These are phyloP conservation scores for Geranomyces michiganensis DNA, from an alignment of 192 early-diverging fungal genomes.

Conservation along the genomic window DNA sequence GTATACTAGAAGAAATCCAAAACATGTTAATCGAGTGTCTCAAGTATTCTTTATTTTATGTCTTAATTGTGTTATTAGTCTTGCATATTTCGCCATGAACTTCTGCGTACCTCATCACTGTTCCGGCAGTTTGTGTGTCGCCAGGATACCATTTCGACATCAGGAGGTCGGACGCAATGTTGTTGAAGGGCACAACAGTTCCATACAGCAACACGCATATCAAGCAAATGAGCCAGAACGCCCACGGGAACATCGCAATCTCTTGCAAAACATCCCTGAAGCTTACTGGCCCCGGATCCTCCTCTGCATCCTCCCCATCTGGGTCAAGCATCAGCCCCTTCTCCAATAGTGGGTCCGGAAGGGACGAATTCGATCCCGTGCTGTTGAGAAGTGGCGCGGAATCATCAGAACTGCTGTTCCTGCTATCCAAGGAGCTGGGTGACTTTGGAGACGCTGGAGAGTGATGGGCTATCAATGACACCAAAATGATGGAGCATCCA, in stretches of 20 bases:
- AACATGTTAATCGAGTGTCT: not conserved
- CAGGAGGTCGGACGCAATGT: conserved; percentile 58
- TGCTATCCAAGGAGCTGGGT: conserved; percentile 2
- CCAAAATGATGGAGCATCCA: conserved; percentile 40
- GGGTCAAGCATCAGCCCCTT: not conserved
- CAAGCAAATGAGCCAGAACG: conserved; percentile 59
- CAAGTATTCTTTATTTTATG: not conserved
- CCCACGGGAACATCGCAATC: conserved; percentile 41
- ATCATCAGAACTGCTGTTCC: conserved; percentile 5
- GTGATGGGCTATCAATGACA: conserved; percentile 40
- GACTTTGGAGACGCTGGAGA: conserved; percentile 5
- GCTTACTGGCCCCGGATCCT: not conserved
- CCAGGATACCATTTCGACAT: conserved; percentile 61
- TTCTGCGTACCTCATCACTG: conserved; percentile 51
- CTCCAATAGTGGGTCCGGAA: conserved; percentile 10
- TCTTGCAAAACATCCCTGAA: not conserved
- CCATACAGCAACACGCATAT: conserved; percentile 61
- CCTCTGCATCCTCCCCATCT: not conserved
- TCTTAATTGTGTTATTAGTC: not conserved
- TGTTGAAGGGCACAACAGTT: conserved; percentile 59
- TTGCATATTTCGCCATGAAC: no score
- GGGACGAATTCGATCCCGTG: conserved; percentile 5
- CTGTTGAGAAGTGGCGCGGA: conserved; percentile 8
- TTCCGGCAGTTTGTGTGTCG: conserved; percentile 53
- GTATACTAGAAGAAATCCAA: conserved; percentile 45